phyloP scores from a whole-genome alignment of 148 eudicot genomes.

The Fagopyrum esculentum region DNA sequence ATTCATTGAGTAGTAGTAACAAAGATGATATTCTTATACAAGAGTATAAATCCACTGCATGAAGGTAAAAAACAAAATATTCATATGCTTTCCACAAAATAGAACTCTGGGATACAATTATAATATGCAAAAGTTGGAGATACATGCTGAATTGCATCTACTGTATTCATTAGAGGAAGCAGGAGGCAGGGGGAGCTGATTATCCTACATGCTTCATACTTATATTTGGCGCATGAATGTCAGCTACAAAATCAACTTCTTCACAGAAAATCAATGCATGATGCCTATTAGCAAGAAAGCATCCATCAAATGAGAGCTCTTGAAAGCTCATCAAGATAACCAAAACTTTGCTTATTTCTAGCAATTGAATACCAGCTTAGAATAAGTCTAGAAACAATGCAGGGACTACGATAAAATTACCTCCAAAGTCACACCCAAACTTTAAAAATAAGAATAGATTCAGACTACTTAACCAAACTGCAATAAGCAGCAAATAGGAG shows the following conservation, averaged over 20 bases:
- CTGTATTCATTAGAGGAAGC: not conserved
- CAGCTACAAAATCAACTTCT: not conserved
- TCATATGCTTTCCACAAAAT: not conserved
- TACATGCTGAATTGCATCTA: not conserved
- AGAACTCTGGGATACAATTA: not conserved
- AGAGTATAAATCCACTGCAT: not conserved
- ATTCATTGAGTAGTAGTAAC: conserved; percentile 11
- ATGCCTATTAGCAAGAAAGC: not conserved
- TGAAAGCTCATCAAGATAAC: not conserved
- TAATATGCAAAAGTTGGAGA: not conserved
- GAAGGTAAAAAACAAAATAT: not conserved
- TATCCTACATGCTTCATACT: not conserved
- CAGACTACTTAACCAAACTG: no score
- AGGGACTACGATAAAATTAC: not conserved
- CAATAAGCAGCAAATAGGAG: no score
- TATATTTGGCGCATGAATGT: not conserved
- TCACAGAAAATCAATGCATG: not conserved
- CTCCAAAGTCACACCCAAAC: not conserved
- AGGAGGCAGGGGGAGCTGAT: not conserved
- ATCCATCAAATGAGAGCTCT: not conserved
- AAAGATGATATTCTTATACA: not conserved
- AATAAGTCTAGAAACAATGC: not conserved
- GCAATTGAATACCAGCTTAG: not conserved
- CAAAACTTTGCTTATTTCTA: not conserved
- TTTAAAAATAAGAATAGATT: no score